These are phyloP conservation scores for Oxytropis ochrocephala DNA, from an alignment of 306 rosid genomes.

Conservation along the genomic window DNA sequence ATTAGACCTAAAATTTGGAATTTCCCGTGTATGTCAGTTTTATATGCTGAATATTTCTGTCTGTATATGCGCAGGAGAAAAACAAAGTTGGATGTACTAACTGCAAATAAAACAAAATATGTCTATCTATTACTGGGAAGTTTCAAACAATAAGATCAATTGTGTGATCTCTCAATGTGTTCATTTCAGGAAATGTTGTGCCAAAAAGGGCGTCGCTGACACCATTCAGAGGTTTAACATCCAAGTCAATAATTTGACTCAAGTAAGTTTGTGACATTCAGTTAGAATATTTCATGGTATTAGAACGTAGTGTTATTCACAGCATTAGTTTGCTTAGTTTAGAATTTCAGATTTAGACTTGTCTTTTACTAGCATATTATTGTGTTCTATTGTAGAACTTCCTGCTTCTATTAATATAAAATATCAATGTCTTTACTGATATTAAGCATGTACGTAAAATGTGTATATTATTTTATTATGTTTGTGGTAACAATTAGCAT, in stretches of 20 bases:
- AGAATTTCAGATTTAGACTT: neutral
- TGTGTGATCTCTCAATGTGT: conserved; percentile 19
- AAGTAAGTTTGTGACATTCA: conserved; percentile 40
- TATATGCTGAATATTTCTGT: conserved; percentile 7
- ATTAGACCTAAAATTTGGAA: neutral
- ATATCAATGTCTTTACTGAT: neutral
- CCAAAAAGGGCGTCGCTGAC: conserved; percentile 66
- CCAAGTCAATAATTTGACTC: conserved; percentile 95
- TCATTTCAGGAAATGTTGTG: conserved; percentile 67
- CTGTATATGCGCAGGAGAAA: neutral
- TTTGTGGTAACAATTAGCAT: neutral
- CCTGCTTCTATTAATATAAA: neutral
- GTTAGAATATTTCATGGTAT: conserved; percentile 5
- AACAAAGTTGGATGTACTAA: neutral
- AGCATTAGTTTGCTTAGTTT: neutral
- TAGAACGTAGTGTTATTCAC: neutral
- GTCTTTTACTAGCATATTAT: neutral
- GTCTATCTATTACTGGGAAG: neutral
- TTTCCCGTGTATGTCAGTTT: neutral
- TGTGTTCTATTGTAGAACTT: neutral
- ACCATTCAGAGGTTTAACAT: conserved; percentile 76
- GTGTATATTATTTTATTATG: neutral
- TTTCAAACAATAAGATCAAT: neutral
- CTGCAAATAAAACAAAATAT: neutral
- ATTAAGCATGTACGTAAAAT: neutral